These are phyloP conservation scores for Penicillium sp. DNA, from an alignment of 2,329 filamentous ascomycete genomes.

Conservation along the genomic window DNA sequence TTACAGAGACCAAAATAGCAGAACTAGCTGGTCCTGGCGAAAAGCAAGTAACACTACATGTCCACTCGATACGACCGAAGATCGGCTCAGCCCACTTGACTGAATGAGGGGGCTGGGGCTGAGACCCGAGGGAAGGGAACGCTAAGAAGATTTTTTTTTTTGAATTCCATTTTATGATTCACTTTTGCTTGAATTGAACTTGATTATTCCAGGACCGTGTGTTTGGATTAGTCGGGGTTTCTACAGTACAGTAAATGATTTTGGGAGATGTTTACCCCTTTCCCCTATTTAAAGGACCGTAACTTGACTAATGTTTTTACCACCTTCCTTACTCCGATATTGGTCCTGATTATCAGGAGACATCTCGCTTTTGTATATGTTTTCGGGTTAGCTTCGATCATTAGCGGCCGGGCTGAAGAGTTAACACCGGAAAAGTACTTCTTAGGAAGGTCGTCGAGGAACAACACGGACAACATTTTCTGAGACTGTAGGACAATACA, in stretches of 20 bases:
- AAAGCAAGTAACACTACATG: slow-evolving; percentile 4
- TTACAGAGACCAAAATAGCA: background rate
- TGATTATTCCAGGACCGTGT: background rate
- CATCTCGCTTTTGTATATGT: background rate
- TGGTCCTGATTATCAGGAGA: slow-evolving; percentile 2
- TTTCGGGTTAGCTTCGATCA: slow-evolving; percentile 4
- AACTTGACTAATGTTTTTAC: background rate
- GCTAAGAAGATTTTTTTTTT: background rate
- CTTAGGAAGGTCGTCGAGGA: background rate
- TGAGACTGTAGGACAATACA: background rate
- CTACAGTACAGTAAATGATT: background rate
- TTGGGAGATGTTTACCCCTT: background rate
- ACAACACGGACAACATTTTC: background rate
- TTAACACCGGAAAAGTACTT: background rate
- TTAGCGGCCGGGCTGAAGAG: slow-evolving; percentile 2
- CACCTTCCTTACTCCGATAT: background rate
- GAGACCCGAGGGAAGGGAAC: slow-evolving; percentile 13
- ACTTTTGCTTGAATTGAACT: background rate
- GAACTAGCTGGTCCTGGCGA: background rate
- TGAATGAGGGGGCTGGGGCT: background rate
- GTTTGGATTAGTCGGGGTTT: background rate
- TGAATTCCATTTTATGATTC: background rate
- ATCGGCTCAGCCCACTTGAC: slow-evolving; percentile 6
- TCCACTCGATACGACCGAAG: slow-evolving; percentile 1
- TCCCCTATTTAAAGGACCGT: background rate